Evolutionary conservation across 1,284 basidiomycete species (phyloP).

Genomic region (Marasmius tenuissimus): DNA sequence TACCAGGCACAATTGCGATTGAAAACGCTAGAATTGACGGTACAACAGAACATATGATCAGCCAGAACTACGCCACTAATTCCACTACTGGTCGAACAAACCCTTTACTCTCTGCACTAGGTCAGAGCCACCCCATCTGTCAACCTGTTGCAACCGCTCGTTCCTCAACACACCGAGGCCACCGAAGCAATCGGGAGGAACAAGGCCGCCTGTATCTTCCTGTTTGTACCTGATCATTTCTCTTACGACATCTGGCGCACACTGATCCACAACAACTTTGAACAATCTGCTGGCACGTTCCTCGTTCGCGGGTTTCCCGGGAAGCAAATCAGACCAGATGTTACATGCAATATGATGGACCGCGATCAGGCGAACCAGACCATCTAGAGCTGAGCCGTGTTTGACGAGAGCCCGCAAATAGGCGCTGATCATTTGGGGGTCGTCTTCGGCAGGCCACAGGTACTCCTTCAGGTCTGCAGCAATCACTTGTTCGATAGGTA

Average conservation of each 20-base stretch:
- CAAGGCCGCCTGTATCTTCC: conserved; percentile 21
- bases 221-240: conserved; percentile 59
- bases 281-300: conserved; percentile 51
- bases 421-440: conserved; percentile 64
- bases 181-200: conserved; percentile 43
- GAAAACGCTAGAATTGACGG: background rate
- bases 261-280: conserved; percentile 51
- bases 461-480: conserved; percentile 56
- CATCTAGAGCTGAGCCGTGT: conserved; percentile 39
- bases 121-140: background rate
- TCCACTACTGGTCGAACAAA: background rate
- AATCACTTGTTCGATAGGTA: conserved; percentile 45
- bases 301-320: conserved; percentile 25
- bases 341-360: conserved; percentile 78
- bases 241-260: conserved; percentile 43
- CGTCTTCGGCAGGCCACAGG: conserved; percentile 71
- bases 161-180: background rate
- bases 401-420: conserved; percentile 56
- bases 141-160: background rate
- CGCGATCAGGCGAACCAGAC: conserved; percentile 72
- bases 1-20: background rate
- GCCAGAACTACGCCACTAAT: background rate
- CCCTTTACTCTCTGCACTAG: background rate
- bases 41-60: background rate
- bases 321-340: conserved; percentile 68